Conservation (phyloP, 2,329 filamentous ascomycete genomes). For the Botrytis fragariae region DNA sequence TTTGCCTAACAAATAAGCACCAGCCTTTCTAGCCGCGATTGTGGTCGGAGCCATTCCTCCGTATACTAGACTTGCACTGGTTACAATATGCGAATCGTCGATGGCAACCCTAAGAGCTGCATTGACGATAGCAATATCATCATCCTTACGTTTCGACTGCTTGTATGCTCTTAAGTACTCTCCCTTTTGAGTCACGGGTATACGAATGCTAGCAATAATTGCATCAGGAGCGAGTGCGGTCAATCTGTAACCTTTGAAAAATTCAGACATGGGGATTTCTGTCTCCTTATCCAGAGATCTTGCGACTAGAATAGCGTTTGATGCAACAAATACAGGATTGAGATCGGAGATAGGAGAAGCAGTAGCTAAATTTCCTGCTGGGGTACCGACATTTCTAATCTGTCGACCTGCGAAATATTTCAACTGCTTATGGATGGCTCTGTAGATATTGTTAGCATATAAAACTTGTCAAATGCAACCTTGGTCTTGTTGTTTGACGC, state of each 20-base stretch:
- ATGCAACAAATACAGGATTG: constrained; percentile 89
- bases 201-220: constrained; percentile 81
- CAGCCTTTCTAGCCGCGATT: constrained; percentile 77
- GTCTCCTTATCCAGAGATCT: constrained; percentile 71
- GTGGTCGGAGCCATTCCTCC: constrained; percentile 95
- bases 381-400: constrained; percentile 96
- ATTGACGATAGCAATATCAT: constrained; percentile 97
- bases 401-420: constrained; percentile 93
- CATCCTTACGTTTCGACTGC: constrained; percentile 94
- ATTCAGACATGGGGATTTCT: constrained; percentile 86
- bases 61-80: constrained; percentile 78
- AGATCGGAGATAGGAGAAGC: constrained; percentile 95
- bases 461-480: background rate
- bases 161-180: constrained; percentile 92
- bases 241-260: constrained; percentile 87
- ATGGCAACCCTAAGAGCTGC: constrained; percentile 75
- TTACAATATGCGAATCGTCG: constrained; percentile 65
- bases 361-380: constrained; percentile 89
- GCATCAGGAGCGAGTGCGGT: constrained; percentile 80
- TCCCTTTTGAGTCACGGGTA: constrained; percentile 74
- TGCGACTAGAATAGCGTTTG: constrained; percentile 76
- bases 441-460: background rate
- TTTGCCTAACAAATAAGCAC: constrained; percentile 72
- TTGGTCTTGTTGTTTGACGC: background rate
- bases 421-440: constrained; percentile 88